phyloP scores from a whole-genome alignment of 352 stramenopile genomes.

The Phytopythium helicoides region DNA sequence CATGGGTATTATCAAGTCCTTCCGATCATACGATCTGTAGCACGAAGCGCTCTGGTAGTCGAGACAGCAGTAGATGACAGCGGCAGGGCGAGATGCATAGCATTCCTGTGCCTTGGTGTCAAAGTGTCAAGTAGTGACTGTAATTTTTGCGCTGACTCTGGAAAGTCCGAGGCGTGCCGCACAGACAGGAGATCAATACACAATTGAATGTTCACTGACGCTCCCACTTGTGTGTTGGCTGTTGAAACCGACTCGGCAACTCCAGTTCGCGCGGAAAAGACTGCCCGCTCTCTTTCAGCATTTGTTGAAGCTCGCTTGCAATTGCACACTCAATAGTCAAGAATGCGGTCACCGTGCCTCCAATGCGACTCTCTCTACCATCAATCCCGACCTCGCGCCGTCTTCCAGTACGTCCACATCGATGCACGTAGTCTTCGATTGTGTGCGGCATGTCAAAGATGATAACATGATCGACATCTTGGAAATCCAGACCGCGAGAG shows the following conservation, averaged over 20 bases:
- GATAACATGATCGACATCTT: conserved; percentile 81
- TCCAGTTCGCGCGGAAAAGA: conserved; percentile 45
- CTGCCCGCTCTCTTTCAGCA: conserved; percentile 45
- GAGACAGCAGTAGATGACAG: too few relatives aligned
- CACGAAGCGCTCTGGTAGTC: background rate
- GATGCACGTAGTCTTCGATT: conserved; percentile 92
- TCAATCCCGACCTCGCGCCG: conserved; percentile 13
- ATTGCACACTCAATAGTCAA: conserved; percentile 57
- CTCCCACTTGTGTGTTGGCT: background rate
- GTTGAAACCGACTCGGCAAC: conserved; percentile 34
- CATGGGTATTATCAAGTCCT: conserved; percentile 81
- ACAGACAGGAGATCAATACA: too few relatives aligned
- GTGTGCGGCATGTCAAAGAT: conserved; percentile 90
- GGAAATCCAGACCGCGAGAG: conserved; percentile 87
- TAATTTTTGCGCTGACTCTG: too few relatives aligned
- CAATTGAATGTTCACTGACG: too few relatives aligned
- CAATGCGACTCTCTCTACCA: conserved; percentile 17
- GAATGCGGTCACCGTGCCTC: conserved; percentile 46
- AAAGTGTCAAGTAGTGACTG: too few relatives aligned
- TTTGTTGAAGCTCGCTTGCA: conserved; percentile 41
- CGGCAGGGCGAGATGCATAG: too few relatives aligned
- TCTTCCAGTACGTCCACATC: conserved; percentile 69
- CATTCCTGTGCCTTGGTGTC: too few relatives aligned
- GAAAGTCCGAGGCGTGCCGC: background rate
- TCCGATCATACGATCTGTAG: conserved; percentile 44